A percentile compares a stretch with the other conserved stretches of the same genome.
phyloP scores from a whole-genome alignment of 345 rosid species.

The Gossypioides kirkii region DNA sequence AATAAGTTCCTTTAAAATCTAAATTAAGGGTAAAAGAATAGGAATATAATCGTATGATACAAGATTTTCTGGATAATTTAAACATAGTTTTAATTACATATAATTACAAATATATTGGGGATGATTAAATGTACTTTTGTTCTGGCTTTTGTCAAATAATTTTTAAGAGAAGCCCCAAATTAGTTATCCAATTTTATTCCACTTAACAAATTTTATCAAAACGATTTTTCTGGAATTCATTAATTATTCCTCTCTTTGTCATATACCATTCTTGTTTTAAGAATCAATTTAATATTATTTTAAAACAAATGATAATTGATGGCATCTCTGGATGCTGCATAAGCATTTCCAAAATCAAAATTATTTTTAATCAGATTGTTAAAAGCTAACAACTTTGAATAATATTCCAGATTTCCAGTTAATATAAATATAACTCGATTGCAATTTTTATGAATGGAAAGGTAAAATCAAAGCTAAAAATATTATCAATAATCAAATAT shows the following conservation, averaged over 20 bases:
- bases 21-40: background rate
- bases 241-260: background rate
- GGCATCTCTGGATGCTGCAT: background rate
- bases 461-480: background rate
- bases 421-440: background rate
- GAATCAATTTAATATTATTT: background rate
- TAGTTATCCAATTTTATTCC: background rate
- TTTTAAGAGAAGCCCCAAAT: background rate
- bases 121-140: background rate
- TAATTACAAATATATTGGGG: background rate
- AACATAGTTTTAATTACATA: background rate
- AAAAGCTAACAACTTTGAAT: background rate
- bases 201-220: background rate
- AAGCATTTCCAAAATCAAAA: background rate
- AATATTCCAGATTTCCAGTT: background rate
- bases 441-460: background rate
- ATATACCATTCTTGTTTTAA: background rate
- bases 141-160: background rate
- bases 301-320: background rate
- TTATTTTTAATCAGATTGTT: background rate
- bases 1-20: background rate
- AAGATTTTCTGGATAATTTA: background rate
- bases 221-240: background rate
- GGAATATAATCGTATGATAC: background rate
- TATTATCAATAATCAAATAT: background rate